Evolutionary conservation across 1,284 basidiomycete species (phyloP).

Genomic region (Golubevia sp.): DNA sequence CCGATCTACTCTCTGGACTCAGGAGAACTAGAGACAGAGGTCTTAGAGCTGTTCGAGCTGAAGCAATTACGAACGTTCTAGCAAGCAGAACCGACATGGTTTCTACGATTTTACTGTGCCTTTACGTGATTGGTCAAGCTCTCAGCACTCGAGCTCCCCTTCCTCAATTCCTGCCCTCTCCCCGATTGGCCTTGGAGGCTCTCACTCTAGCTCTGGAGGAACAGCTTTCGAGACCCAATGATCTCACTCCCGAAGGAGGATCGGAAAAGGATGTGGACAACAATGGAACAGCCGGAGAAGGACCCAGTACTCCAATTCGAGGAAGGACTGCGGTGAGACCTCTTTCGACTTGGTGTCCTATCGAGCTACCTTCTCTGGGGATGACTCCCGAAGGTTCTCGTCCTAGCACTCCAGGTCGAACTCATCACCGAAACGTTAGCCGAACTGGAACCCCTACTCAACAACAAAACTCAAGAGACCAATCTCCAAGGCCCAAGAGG

Average conservation of each 20-base stretch:
- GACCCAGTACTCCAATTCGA: not conserved
- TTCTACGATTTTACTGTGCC: conserved; percentile 62
- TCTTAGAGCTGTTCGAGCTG: conserved; percentile 52
- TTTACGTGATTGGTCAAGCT: conserved; percentile 64
- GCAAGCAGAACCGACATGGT: conserved; percentile 64
- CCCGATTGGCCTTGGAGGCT: conserved; percentile 59
- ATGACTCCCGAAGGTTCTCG: not conserved
- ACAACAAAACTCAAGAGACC: not conserved
- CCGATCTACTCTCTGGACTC: conserved; percentile 62
- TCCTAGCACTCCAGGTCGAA: not conserved
- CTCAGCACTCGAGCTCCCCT: conserved; percentile 63
- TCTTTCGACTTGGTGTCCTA: not conserved
- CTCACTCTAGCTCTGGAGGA: not conserved
- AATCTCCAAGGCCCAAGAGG: not conserved
- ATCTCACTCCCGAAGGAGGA: not conserved
- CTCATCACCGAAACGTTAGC: not conserved
- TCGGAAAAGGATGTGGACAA: not conserved
- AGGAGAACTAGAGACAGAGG: conserved; percentile 62
- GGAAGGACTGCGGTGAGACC: not conserved
- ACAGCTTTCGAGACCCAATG: not conserved
- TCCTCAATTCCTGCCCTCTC: conserved; percentile 64
- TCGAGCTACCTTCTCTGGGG: not conserved
- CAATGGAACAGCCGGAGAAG: no score
- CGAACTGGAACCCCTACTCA: not conserved
- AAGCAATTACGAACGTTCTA: conserved; percentile 64